Evolutionary conservation across 2,329 filamentous ascomycete species (phyloP).

Genomic region (Pseudocercospora eumusae): DNA sequence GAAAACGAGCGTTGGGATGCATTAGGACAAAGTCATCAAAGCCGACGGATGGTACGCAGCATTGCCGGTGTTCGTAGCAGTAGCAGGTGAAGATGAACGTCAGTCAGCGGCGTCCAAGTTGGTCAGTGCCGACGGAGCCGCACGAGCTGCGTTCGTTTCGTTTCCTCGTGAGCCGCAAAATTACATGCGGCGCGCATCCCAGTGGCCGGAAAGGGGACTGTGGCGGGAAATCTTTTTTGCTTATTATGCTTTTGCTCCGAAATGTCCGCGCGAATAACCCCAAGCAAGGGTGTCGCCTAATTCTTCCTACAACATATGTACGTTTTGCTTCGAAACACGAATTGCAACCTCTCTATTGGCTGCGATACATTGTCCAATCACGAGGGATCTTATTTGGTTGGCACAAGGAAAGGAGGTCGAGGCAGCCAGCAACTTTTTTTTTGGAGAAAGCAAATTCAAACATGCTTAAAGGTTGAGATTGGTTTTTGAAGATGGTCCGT

Average conservation of each 20-base stretch:
- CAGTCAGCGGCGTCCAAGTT: neutral
- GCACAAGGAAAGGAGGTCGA: neutral
- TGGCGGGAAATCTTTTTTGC: neutral
- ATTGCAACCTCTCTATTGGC: neutral
- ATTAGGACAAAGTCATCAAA: conserved; percentile 1
- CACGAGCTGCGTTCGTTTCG: neutral
- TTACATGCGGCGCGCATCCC: neutral
- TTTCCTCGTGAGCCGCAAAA: neutral
- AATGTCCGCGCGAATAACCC: neutral
- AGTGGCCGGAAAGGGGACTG: neutral
- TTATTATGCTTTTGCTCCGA: neutral
- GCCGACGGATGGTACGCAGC: neutral
- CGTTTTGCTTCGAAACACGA: neutral
- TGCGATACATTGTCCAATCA: neutral
- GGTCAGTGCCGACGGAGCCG: neutral
- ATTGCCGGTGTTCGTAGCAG: neutral
- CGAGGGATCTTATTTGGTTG: neutral
- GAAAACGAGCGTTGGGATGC: neutral
- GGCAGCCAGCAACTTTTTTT: neutral
- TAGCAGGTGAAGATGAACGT: conserved; percentile 1
- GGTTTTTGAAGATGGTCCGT: neutral
- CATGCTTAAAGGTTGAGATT: neutral
- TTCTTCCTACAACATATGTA: neutral
- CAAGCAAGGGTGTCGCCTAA: neutral
- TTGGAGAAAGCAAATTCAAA: neutral